phyloP scores from a whole-genome alignment of 192 early-diverging fungal species.

The Gryganskiella cystojenkinii region DNA sequence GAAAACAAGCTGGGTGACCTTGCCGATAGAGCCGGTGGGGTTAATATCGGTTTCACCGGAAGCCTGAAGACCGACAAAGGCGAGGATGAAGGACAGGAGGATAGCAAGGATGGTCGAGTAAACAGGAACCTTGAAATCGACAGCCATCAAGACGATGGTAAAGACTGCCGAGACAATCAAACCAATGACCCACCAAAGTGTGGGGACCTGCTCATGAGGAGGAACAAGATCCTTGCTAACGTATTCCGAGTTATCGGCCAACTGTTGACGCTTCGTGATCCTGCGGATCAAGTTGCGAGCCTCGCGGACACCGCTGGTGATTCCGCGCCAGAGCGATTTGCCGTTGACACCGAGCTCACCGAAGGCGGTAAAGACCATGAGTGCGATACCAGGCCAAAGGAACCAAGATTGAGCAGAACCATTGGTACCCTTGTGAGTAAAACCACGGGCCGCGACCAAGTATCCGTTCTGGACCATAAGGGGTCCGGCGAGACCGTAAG shows the following conservation, averaged over 20 bases:
- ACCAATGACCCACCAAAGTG: slow-evolving; percentile 65
- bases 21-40: slow-evolving; percentile 71
- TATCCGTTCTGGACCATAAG: slow-evolving; percentile 56
- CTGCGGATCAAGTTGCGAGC: slow-evolving; percentile 36
- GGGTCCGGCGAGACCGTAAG: slow-evolving; percentile 70
- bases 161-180: slow-evolving; percentile 62
- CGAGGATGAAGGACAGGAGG: slow-evolving; percentile 71
- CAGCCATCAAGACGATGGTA: slow-evolving; percentile 64
- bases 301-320: slow-evolving; percentile 49
- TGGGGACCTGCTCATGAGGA: slow-evolving; percentile 59
- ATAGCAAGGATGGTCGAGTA: slow-evolving; percentile 67
- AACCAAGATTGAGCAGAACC: slow-evolving; percentile 71
- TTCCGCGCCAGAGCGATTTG: slow-evolving; percentile 58
- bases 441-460: slow-evolving; percentile 38
- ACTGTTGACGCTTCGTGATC: slow-evolving; percentile 14
- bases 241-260: slow-evolving; percentile 25
- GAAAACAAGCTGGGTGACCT: slow-evolving; percentile 76
- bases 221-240: slow-evolving; percentile 56
- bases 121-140: slow-evolving; percentile 66
- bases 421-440: slow-evolving; percentile 32
- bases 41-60: slow-evolving; percentile 77
- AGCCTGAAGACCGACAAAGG: slow-evolving; percentile 73
- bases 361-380: slow-evolving; percentile 74
- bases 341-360: slow-evolving; percentile 67
- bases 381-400: slow-evolving; percentile 75